Base-by-base conservation (phyloP, 164 flowering plant genomes). In the Umbellularia californica region DNA sequence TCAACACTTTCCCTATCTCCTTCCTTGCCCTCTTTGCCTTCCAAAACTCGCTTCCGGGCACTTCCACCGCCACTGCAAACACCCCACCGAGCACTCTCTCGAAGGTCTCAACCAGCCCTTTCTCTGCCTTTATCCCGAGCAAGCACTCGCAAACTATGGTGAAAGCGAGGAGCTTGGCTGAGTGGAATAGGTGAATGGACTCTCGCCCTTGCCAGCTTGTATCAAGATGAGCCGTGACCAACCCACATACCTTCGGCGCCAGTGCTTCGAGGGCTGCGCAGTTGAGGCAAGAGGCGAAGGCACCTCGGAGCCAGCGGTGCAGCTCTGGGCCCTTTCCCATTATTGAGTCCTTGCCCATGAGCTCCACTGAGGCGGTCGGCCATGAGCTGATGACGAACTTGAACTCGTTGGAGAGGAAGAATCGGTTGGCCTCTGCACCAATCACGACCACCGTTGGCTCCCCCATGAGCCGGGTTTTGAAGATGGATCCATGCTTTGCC, bases 321-420 rank as follows among this genome's bases (percentile, higher is more conserved):
- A 30, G 28, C 35, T 66, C 19, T 20, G 35, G n/a, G 22, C 41
- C 69, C 20, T 27, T 66, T 19, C 47, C 47, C 97, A 92, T 90
- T 70, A 92, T 92, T 11, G 88, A 88, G 30, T 87, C 75, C 62
- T 33, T 78, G 11, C 97, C 97, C 93, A 90, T 89, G 22, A 90
- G 88, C 75, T 87, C 85, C 25, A 90, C 93, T 0, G 92, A 83
- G 0, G 90, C 69, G 3, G 89, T 74, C 2, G 95, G 95, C 95
- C 95, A 92, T 5, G 97, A 86, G 82, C 95, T 90, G 10, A 89
- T 82, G 70, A 92, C 97, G 24, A 89, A 73, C 87, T 89, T 90
- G 83, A 92, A 89, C 81, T 92, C 94, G 63, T 88, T 90, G 0
- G 95, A 87, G 24, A 89, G 68, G 72, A 92, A 84, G 69, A 92